Conservation (phyloP, 306 rosid genomes). For the Quercus glauca region DNA sequence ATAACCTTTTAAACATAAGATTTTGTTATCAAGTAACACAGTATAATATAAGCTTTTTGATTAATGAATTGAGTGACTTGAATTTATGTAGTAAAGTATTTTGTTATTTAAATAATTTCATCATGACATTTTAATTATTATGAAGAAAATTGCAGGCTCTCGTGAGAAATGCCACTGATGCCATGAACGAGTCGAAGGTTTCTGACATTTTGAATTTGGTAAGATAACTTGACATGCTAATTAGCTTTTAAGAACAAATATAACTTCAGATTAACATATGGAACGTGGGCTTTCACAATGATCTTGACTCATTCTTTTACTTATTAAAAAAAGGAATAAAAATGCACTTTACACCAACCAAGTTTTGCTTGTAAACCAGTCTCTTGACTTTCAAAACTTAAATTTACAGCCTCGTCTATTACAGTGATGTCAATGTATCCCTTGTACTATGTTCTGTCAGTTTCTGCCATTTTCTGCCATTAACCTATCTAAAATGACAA, state of each 20-base stretch:
- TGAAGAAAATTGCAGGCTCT: constrained; percentile 64
- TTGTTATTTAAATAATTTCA: constrained; percentile 4
- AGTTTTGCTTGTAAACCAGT: no score
- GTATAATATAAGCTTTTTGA: background rate
- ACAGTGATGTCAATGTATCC: no score
- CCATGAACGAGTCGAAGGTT: constrained; percentile 89
- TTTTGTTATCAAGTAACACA: background rate
- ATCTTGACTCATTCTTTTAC: no score
- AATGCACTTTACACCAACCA: no score
- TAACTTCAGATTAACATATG: background rate
- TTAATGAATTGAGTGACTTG: background rate
- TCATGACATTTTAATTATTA: constrained; percentile 23
- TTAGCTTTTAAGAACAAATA: background rate
- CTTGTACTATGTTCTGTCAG: no score
- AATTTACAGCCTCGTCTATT: no score
- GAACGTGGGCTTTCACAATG: background rate
- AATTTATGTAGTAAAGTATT: background rate
- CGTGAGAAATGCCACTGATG: constrained; percentile 76
- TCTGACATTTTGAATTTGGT: constrained; percentile 71
- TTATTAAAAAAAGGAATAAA: no score
- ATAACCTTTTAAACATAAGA: constrained; percentile 2
- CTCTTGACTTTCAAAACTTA: no score
- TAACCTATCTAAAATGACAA: no score
- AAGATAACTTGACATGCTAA: constrained; percentile 28
- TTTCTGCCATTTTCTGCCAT: no score